Evolutionary conservation across 768 basidiomycete species (phyloP).

Genomic region (Suillus subaureus): DNA sequence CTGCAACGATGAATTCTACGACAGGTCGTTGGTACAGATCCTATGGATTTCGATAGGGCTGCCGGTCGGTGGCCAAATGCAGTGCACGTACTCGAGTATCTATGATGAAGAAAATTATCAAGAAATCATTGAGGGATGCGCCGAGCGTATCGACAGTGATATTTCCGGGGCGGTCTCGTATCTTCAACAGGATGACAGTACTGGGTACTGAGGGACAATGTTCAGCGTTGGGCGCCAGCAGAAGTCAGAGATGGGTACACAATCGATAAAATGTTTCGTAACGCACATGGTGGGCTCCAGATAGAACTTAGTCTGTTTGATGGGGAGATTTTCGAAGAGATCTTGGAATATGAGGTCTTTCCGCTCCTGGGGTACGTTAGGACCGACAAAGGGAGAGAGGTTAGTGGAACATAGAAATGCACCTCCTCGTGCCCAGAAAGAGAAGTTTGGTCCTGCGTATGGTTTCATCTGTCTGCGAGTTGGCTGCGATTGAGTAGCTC

Average conservation of each 20-base stretch:
- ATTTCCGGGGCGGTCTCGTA: constrained; percentile 95
- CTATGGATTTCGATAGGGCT: constrained; percentile 37
- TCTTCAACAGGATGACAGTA: constrained; percentile 90
- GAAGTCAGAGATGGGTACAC: constrained; percentile 33
- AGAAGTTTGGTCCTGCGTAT: constrained; percentile 63
- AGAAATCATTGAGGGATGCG: constrained; percentile 73
- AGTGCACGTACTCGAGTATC: constrained; percentile 80
- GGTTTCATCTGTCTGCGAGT: constrained; percentile 18
- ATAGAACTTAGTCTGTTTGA: constrained; percentile 88
- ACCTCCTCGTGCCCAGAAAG: constrained; percentile 62
- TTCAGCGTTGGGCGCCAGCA: neutral
- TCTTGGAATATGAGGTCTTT: constrained; percentile 48
- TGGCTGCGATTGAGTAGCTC: constrained; percentile 14
- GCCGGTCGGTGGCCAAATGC: constrained; percentile 11
- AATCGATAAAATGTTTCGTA: constrained; percentile 80
- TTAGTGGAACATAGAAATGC: too few species aligned
- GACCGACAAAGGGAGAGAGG: too few species aligned
- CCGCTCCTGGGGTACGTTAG: too few species aligned
- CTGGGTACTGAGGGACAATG: constrained; percentile 56
- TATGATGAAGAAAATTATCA: constrained; percentile 89
- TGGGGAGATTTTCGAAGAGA: constrained; percentile 79
- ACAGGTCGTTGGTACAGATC: constrained; percentile 89
- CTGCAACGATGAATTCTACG: constrained; percentile 78
- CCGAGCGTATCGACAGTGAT: constrained; percentile 76
- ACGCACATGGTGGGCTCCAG: constrained; percentile 84